Evolutionary conservation across 2,329 filamentous ascomycete genomes (phyloP).

Genomic region (Kalaharituber pfeilii): DNA sequence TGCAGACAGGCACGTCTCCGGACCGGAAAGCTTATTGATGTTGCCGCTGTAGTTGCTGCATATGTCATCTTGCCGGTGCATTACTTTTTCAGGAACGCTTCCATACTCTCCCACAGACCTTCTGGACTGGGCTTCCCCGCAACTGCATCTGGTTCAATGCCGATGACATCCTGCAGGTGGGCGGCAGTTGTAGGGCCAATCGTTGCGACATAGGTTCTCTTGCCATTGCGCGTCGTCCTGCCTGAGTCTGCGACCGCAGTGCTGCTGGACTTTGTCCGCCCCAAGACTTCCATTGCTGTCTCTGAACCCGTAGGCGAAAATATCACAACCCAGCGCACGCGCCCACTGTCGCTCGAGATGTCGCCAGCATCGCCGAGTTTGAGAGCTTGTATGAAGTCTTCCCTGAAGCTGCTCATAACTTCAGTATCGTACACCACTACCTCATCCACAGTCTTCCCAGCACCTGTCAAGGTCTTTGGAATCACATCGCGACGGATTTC

Average conservation of each 20-base stretch:
- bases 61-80: no score
- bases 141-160: constrained; percentile 58
- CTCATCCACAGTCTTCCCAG: constrained; percentile 49
- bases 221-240: no score
- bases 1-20: no score
- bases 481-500: constrained; percentile 83
- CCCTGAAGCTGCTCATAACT: constrained; percentile 60
- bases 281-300: constrained; percentile 39
- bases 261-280: constrained; percentile 31
- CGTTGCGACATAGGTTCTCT: constrained; percentile 52
- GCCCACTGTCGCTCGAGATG: constrained; percentile 11
- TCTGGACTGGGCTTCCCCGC: constrained; percentile 67
- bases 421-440: constrained; percentile 73
- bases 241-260: constrained; percentile 1
- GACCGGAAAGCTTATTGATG: no score
- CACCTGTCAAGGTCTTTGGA: constrained; percentile 52
- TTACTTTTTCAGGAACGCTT: constrained; percentile 27
- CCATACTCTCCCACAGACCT: constrained; percentile 55
- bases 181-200: constrained; percentile 87
- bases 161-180: constrained; percentile 48
- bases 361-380: constrained; percentile 27
- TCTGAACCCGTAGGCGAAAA: constrained; percentile 52
- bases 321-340: constrained; percentile 55
- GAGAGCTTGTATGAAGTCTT: constrained; percentile 43
- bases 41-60: no score